Percentiles rank a stretch among this genome's conserved stretches.
These are phyloP conservation scores for Ustilago crameri DNA, from an alignment of 1,284 basidiomycete species.

Conservation along the genomic window DNA sequence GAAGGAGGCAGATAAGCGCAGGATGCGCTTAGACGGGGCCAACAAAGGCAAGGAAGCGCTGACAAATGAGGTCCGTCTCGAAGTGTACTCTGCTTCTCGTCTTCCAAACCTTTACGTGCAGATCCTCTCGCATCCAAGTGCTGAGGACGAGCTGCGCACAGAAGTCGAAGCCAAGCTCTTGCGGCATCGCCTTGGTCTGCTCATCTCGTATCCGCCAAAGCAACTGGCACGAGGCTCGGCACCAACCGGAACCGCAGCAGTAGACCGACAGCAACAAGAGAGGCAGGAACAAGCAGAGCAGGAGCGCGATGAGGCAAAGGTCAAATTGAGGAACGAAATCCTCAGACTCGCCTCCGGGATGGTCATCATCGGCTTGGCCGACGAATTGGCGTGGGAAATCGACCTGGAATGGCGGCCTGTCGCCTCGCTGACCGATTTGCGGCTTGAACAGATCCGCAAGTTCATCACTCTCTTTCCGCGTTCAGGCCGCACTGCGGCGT, in stretches of 20 bases:
- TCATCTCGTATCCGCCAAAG: slow-evolving; percentile 47
- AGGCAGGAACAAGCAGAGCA: slow-evolving; percentile 26
- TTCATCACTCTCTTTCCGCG: slow-evolving; percentile 79
- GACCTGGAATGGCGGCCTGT: slow-evolving; percentile 81
- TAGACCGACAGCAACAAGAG: slow-evolving; percentile 29
- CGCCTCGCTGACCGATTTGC: slow-evolving; percentile 77
- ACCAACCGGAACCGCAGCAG: slow-evolving; percentile 38
- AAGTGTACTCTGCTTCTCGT: slow-evolving; percentile 41
- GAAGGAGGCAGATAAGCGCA: slow-evolving; percentile 54
- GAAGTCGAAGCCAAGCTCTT: slow-evolving; percentile 59
- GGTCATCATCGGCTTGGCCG: slow-evolving; percentile 78
- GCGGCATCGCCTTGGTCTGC: slow-evolving; percentile 43
- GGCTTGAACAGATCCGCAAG: slow-evolving; percentile 74
- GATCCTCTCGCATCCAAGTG: slow-evolving; percentile 54
- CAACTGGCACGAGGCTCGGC: slow-evolving; percentile 19
- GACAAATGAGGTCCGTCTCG: slow-evolving; percentile 48
- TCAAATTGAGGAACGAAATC: slow-evolving; percentile 74
- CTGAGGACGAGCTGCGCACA: slow-evolving; percentile 56
- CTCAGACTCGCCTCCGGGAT: slow-evolving; percentile 78
- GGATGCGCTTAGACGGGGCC: slow-evolving; percentile 57
- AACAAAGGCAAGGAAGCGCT: slow-evolving; percentile 54
- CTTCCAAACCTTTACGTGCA: slow-evolving; percentile 61
- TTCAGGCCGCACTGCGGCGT: slow-evolving; percentile 49
- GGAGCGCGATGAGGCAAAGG: slow-evolving; percentile 69
- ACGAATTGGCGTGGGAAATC: slow-evolving; percentile 82